These are phyloP conservation scores for Mycotypha africana DNA, from an alignment of 371 early-diverging fungal genomes.

Conservation along the genomic window DNA sequence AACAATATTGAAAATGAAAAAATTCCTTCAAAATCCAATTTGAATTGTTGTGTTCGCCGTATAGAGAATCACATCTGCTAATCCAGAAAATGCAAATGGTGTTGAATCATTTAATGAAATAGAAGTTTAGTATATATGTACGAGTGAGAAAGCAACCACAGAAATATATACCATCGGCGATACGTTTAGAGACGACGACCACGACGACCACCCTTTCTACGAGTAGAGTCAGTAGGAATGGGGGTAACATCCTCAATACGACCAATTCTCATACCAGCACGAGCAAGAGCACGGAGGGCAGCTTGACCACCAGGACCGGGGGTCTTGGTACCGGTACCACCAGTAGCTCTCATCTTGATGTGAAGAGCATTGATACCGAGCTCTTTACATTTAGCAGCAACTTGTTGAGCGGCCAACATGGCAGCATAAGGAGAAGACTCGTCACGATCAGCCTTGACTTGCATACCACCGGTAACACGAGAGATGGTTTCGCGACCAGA, in stretches of 20 bases:
- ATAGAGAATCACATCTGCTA: too few relatives aligned
- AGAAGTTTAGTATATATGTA: too few relatives aligned
- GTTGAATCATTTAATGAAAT: too few relatives aligned
- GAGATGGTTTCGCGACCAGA: slow-evolving; percentile 99
- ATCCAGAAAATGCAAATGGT: too few relatives aligned
- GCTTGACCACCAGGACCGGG: slow-evolving; percentile 99
- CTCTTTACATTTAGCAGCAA: slow-evolving; percentile 98
- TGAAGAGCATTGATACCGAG: slow-evolving; percentile 99
- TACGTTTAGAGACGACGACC: slow-evolving; percentile 99
- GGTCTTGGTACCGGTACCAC: slow-evolving; percentile 99
- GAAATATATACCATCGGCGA: too few relatives aligned
- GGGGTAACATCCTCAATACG: slow-evolving; percentile 99
- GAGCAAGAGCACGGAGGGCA: slow-evolving; percentile 99
- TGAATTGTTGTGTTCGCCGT: too few relatives aligned
- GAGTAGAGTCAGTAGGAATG: slow-evolving; percentile 98
- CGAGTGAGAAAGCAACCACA: too few relatives aligned
- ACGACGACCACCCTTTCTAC: slow-evolving; percentile 99
- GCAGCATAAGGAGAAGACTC: slow-evolving; percentile 99
- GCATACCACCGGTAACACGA: slow-evolving; percentile 99
- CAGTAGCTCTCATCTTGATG: slow-evolving; percentile 99
- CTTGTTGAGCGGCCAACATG: slow-evolving; percentile 99
- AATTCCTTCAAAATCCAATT: too few relatives aligned
- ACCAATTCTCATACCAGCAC: slow-evolving; percentile 98
- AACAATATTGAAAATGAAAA: too few relatives aligned
- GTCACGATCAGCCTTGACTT: slow-evolving; percentile 99